Evolutionary conservation across 768 basidiomycete species (phyloP).

Genomic region (Lentinula boryana): DNA sequence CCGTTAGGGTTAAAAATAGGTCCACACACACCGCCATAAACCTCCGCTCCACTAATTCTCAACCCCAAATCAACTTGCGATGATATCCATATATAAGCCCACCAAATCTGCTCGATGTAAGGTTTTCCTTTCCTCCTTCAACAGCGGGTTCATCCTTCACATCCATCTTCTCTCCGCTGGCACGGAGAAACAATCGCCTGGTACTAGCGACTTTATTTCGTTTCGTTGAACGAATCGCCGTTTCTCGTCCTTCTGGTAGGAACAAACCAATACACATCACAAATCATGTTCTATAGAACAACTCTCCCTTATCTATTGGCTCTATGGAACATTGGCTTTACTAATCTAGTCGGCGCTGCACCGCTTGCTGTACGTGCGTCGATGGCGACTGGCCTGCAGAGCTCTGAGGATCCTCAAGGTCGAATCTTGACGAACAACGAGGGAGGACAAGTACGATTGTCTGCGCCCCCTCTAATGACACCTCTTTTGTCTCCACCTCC

Average conservation of each 20-base stretch:
- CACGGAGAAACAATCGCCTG: not conserved
- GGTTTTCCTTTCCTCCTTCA: not conserved
- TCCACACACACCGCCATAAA: not conserved
- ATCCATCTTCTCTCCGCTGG: not conserved
- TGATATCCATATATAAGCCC: not conserved
- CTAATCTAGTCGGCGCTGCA: not conserved
- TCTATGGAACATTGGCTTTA: not conserved
- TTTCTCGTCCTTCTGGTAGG: not conserved
- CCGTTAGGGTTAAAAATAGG: not conserved
- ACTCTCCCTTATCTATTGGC: not conserved
- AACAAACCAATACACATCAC: not conserved
- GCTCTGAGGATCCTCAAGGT: not conserved
- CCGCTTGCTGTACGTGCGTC: conserved; percentile 1
- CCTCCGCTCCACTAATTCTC: not conserved
- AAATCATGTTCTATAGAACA: not conserved
- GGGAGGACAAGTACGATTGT: not conserved
- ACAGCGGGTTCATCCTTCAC: not conserved
- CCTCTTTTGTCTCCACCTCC: not conserved
- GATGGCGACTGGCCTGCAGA: not conserved
- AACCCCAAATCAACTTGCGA: not conserved
- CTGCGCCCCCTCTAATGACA: not conserved
- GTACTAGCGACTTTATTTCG: not conserved
- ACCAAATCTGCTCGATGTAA: not conserved
- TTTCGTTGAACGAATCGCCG: no score
- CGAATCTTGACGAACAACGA: not conserved